Evolutionary conservation across 2,329 filamentous ascomycete species (phyloP).

Genomic region (Trichophyton rubrum): DNA sequence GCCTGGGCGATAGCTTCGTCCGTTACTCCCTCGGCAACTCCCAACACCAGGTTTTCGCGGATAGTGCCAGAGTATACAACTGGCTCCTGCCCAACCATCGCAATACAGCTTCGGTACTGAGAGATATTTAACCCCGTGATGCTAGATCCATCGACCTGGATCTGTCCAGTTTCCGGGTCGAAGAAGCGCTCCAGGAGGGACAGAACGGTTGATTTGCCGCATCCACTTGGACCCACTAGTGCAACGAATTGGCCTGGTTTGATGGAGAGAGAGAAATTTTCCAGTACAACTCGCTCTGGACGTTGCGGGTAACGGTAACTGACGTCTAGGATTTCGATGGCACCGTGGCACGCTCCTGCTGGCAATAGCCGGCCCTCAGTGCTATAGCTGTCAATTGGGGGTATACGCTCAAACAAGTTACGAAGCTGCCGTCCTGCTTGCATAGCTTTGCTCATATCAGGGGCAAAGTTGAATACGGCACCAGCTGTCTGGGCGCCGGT

Average conservation of each 20-base stretch:
- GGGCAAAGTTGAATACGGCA: slow-evolving; percentile 75
- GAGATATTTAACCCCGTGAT: slow-evolving; percentile 71
- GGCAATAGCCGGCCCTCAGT: slow-evolving; percentile 13
- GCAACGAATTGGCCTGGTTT: slow-evolving; percentile 45
- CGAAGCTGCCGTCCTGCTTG: slow-evolving; percentile 69
- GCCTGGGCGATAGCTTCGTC: slow-evolving; percentile 64
- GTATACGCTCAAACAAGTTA: slow-evolving; percentile 63
- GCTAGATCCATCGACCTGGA: slow-evolving; percentile 75
- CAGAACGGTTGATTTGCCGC: slow-evolving; percentile 88
- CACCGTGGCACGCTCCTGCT: slow-evolving; percentile 56
- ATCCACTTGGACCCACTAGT: slow-evolving; percentile 84
- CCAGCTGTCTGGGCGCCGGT: slow-evolving; percentile 89
- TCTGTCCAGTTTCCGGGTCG: slow-evolving; percentile 64
- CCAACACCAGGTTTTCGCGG: slow-evolving; percentile 77
- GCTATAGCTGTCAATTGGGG: neutral
- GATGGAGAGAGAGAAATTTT: slow-evolving; percentile 53
- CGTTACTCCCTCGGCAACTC: slow-evolving; percentile 53
- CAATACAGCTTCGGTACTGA: slow-evolving; percentile 69
- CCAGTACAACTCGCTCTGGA: slow-evolving; percentile 79
- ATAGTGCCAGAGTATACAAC: slow-evolving; percentile 88
- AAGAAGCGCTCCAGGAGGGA: slow-evolving; percentile 89
- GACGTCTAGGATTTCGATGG: slow-evolving; percentile 78
- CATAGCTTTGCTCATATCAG: slow-evolving; percentile 85
- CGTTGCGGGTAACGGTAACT: slow-evolving; percentile 89
- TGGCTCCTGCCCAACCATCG: slow-evolving; percentile 85